A percentile compares a stretch with the other conserved stretches of the same genome.
These are phyloP conservation scores for Pseudopediastrum boryanum DNA, from an alignment of 139 green algal genomes.

Conservation along the genomic window DNA sequence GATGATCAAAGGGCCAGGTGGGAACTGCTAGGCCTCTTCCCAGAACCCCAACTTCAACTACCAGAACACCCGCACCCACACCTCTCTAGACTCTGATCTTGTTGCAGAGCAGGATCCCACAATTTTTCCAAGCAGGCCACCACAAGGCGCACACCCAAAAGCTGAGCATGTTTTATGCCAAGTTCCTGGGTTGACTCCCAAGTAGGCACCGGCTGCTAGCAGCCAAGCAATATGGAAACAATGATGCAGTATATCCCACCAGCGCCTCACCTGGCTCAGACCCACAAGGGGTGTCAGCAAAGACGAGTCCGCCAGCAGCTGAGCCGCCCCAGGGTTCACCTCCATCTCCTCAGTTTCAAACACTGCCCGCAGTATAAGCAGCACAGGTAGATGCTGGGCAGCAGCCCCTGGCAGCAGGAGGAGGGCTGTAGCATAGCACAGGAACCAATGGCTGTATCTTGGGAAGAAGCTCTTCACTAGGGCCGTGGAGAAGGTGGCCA, in stretches of 20 bases:
- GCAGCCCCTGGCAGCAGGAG: slow-evolving; percentile 29
- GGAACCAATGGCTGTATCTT: slow-evolving; percentile 36
- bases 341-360: slow-evolving; percentile 34
- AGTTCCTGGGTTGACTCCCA: not conserved
- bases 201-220: not conserved
- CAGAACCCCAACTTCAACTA: too few relatives aligned
- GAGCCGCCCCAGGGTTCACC: slow-evolving; percentile 24
- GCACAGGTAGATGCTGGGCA: slow-evolving; percentile 28
- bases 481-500: slow-evolving; percentile 6
- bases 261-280: slow-evolving; percentile 11
- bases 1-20: too few relatives aligned
- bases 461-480: slow-evolving; percentile 40
- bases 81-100: too few relatives aligned
- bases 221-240: not conserved
- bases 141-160: not conserved
- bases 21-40: too few relatives aligned
- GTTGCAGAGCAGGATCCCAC: too few relatives aligned
- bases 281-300: slow-evolving; percentile 34
- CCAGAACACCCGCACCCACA: too few relatives aligned
- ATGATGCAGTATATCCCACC: too few relatives aligned
- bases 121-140: not conserved
- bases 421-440: slow-evolving; percentile 36
- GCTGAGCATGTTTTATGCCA: not conserved
- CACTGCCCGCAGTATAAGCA: slow-evolving; percentile 42
- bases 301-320: slow-evolving; percentile 21